Evolutionary conservation across 2,329 filamentous ascomycete genomes (phyloP).

Genomic region (Rutstroemia sp.): DNA sequence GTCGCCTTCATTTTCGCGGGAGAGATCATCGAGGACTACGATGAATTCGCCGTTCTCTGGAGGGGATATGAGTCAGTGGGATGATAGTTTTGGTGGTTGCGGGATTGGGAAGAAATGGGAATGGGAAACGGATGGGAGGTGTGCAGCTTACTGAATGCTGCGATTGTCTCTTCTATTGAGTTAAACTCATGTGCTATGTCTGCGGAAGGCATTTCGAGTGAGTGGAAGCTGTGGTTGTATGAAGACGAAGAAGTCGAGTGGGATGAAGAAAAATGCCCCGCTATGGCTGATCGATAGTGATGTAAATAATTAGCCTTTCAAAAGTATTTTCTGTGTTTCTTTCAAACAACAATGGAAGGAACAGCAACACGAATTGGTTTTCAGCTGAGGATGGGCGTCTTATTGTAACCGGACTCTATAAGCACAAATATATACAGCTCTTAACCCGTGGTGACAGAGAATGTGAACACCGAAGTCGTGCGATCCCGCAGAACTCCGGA

Average conservation of each 20-base stretch:
- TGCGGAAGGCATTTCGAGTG: constrained; percentile 25
- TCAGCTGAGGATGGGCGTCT: neutral
- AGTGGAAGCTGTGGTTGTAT: neutral
- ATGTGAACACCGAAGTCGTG: neutral
- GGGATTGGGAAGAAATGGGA: constrained; percentile 6
- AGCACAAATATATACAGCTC: neutral
- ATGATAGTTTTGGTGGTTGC: neutral
- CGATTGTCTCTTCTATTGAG: constrained; percentile 56
- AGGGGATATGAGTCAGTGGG: constrained; percentile 9
- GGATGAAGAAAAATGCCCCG: constrained; percentile 8
- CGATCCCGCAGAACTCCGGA: neutral
- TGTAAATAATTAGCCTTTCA: neutral
- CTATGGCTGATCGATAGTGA: constrained; percentile 3
- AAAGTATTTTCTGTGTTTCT: neutral
- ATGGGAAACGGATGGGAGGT: neutral
- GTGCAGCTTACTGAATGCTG: constrained; percentile 51
- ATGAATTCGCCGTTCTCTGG: constrained; percentile 81
- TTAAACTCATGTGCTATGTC: constrained; percentile 43
- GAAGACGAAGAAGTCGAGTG: neutral
- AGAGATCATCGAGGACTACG: constrained; percentile 85
- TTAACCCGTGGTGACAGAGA: neutral
- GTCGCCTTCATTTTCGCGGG: constrained; percentile 96
- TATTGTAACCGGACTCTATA: neutral
- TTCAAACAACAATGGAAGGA: neutral
- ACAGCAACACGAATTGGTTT: neutral